phyloP scores from a whole-genome alignment of 306 rosid species.

The Oxytropis ochrocephala region DNA sequence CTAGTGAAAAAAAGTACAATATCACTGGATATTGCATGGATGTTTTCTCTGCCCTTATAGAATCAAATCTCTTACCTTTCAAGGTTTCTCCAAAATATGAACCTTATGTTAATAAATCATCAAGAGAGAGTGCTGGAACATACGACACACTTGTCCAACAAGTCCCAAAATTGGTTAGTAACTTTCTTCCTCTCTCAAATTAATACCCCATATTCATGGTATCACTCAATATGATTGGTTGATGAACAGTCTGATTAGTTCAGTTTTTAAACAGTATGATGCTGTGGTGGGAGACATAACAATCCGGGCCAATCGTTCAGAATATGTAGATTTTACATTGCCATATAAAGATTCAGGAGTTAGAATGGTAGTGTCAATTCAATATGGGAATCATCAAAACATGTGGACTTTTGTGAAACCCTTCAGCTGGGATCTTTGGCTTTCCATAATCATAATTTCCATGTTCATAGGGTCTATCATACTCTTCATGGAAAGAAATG shows the following conservation, averaged over 20 bases:
- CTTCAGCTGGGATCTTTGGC: conserved; percentile 37
- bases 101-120: conserved; percentile 6
- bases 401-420: conserved; percentile 34
- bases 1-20: background rate
- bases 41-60: conserved; percentile 17
- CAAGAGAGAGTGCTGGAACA: conserved; percentile 7
- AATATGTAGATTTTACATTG: conserved; percentile 23
- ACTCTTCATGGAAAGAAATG: conserved; percentile 32
- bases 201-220: background rate
- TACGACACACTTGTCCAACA: conserved; percentile 22
- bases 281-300: conserved; percentile 31
- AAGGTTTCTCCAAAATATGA: conserved; percentile 2
- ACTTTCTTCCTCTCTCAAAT: background rate
- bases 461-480: conserved; percentile 17
- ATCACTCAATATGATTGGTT: too few species aligned
- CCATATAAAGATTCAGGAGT: conserved; percentile 26
- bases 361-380: conserved; percentile 9
- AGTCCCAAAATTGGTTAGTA: conserved; percentile 15
- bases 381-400: conserved; percentile 1
- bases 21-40: conserved; percentile 32
- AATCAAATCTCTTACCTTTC: conserved; percentile 9
- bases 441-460: conserved; percentile 5
- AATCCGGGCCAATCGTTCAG: conserved; percentile 21
- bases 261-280: conserved; percentile 10
- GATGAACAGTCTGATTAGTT: too few species aligned